Evolutionary conservation across 2,329 filamentous ascomycete species (phyloP).

Genomic region (Tolypocladium sp.): DNA sequence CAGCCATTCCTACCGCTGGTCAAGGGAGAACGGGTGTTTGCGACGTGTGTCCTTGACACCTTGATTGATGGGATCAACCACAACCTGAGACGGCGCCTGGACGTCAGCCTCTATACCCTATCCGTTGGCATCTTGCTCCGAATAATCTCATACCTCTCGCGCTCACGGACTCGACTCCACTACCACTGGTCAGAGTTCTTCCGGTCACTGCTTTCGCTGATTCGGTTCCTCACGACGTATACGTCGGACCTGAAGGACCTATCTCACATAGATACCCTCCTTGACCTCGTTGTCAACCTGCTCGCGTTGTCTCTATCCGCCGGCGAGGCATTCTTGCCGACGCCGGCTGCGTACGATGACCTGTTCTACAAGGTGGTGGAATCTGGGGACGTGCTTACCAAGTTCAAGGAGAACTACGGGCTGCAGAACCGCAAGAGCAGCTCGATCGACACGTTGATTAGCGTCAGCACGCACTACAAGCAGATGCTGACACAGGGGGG

Average conservation of each 20-base stretch:
- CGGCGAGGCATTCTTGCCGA: constrained; percentile 85
- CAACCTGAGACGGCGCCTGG: constrained; percentile 77
- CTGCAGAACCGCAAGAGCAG: constrained; percentile 48
- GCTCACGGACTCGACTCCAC: constrained; percentile 67
- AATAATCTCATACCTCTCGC: constrained; percentile 74
- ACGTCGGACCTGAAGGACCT: constrained; percentile 64
- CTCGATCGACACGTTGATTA: constrained; percentile 78
- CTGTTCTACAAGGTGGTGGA: constrained; percentile 98
- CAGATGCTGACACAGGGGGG: constrained; percentile 59
- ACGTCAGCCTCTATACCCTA: constrained; percentile 75
- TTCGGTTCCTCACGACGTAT: constrained; percentile 87
- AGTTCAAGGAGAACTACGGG: constrained; percentile 72
- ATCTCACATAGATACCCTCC: constrained; percentile 60
- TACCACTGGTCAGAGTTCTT: constrained; percentile 98
- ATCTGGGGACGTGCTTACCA: constrained; percentile 69
- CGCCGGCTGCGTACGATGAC: constrained; percentile 83
- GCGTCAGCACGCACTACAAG: constrained; percentile 79
- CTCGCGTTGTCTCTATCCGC: constrained; percentile 75
- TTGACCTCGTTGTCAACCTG: constrained; percentile 72
- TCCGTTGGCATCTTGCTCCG: constrained; percentile 75
- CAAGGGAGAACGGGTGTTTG: constrained; percentile 62
- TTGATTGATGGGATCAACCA: constrained; percentile 90
- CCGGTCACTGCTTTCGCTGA: constrained; percentile 75
- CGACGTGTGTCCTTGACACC: constrained; percentile 71
- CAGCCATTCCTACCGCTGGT: constrained; percentile 75